Base-by-base conservation (phyloP, 192 early-diverging fungal genomes). In the Linnemannia schmuckeri region DNA sequence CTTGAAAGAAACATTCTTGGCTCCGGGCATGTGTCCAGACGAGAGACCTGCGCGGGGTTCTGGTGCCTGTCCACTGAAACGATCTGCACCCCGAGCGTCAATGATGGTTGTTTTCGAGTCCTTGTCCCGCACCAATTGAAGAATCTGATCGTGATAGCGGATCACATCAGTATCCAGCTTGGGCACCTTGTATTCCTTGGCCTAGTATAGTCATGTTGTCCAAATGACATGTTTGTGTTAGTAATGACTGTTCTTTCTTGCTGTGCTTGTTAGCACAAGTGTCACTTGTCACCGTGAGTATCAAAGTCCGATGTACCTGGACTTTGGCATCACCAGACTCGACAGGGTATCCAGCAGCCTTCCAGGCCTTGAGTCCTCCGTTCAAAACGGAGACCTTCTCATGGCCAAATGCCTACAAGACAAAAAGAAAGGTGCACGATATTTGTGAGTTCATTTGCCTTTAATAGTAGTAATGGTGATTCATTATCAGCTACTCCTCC, bases 351-450 rank as follows among this genome's bases (percentile, higher is more conserved):
- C 90, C 89, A 33, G 92, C 92, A 9, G 79, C 80, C 13, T 89
- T 83, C 98, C 98, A 99, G 44, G 92, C 93, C 4, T 93, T 94
- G 46, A 99, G 82, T 13, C 98, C 98, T 35, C 98, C 98, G 66
- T 99, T 92, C 72, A 99, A 86, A 9, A 99, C 93, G 44, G 96
- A 97, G 3, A 97, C 94, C 4, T 95, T 95, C 42, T 94, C 74
- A 76, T 99, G 98, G 20, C 96, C 96, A 94, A 99, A 97, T n/a
- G 90, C 93, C 94, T 96, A 52, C 49, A 52, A 3, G 12, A 72
- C 33, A 52, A 76, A 27, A 81, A 10, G 33, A 13, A 33, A 6
- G 22, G 17, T 5, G 0, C 49, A 22, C 10, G 12, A 13, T 20
- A 57, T 20, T 41, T 70, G 33, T 35, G 24, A 71, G 44, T 76